Evolutionary conservation across 208 protist genomes (phyloP).

Genomic region (Acanthamoeba royreba): DNA sequence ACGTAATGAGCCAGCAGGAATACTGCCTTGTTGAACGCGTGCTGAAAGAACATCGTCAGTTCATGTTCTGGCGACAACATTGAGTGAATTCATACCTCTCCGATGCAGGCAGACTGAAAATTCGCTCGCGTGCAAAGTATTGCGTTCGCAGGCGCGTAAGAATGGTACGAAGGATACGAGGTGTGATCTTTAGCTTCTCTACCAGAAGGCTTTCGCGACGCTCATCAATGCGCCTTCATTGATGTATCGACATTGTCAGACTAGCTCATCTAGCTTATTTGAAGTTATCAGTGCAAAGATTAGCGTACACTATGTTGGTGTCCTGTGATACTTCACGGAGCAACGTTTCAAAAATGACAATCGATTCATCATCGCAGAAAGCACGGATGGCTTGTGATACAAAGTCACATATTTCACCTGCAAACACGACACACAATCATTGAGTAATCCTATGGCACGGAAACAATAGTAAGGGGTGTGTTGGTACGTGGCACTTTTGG

Average conservation of each 20-base stretch:
- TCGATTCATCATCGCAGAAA: slow-evolving; percentile 37
- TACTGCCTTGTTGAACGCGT: slow-evolving; percentile 18
- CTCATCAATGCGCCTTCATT: slow-evolving; percentile 11
- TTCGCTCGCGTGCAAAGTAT: neutral
- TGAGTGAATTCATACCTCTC: neutral
- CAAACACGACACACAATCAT: neutral
- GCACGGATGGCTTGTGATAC: neutral
- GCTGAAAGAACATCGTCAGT: neutral
- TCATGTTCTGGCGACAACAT: neutral
- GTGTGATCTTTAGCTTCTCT: neutral
- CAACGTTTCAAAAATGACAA: slow-evolving; percentile 3
- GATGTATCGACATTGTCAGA: neutral
- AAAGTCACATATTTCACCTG: neutral
- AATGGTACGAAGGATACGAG: neutral
- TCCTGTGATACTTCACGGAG: neutral
- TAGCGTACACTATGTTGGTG: neutral
- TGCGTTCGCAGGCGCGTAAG: neutral
- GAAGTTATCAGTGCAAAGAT: neutral
- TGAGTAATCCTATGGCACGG: neutral
- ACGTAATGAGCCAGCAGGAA: slow-evolving; percentile 42
- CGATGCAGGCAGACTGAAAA: neutral
- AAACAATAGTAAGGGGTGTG: neutral
- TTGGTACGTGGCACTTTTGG: neutral
- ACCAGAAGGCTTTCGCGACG: neutral
- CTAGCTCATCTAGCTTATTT: too few relatives aligned